These are phyloP conservation scores for Penicillium maclennaniae DNA, from an alignment of 495 filamentous ascomycete genomes.

Conservation along the genomic window DNA sequence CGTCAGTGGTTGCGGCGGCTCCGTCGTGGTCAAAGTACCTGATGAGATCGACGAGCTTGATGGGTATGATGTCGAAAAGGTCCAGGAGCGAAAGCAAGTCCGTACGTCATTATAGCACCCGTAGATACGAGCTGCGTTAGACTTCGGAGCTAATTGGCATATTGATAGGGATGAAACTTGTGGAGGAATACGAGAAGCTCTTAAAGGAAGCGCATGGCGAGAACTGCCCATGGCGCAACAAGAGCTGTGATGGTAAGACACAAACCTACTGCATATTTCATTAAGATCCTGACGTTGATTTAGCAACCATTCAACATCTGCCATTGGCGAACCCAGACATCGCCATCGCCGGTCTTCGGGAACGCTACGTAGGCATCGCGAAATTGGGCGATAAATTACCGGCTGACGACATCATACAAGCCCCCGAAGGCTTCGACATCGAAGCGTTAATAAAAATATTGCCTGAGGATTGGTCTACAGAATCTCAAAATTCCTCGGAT, in stretches of 20 bases:
- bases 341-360: conserved; percentile 53
- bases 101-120: conserved; percentile 30
- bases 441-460: conserved; percentile 29
- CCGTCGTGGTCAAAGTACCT: conserved; percentile 77
- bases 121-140: background rate
- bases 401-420: conserved; percentile 44
- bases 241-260: conserved; percentile 73
- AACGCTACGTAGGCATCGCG: conserved; percentile 55
- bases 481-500: conserved; percentile 16
- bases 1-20: conserved; percentile 70
- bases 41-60: conserved; percentile 51
- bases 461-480: conserved; percentile 27
- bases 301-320: conserved; percentile 53
- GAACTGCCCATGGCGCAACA: conserved; percentile 80
- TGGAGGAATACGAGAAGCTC: conserved; percentile 69
- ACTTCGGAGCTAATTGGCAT: conserved; percentile 8
- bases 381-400: conserved; percentile 49
- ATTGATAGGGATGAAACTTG: conserved; percentile 50
- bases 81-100: conserved; percentile 62
- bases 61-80: conserved; percentile 50
- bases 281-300: conserved; percentile 5
- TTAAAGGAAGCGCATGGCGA: conserved; percentile 76
- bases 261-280: background rate
- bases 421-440: conserved; percentile 41
- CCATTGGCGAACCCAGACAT: conserved; percentile 53